Evolutionary conservation across 192 early-diverging fungal genomes (phyloP).

Genomic region (Spizellomyces sp.): DNA sequence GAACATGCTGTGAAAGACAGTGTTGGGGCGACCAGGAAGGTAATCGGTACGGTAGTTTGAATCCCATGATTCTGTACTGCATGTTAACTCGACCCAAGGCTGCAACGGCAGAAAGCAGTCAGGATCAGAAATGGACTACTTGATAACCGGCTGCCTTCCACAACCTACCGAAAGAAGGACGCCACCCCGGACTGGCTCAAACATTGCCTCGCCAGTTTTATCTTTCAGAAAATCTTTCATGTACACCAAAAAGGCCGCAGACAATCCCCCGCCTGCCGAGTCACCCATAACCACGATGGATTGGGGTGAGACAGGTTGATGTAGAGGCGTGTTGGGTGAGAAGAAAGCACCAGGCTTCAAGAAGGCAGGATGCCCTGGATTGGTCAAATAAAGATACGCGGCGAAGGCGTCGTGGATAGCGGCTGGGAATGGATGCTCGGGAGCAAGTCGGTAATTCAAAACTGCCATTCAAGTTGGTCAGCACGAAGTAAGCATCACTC

Average conservation of each 20-base stretch:
- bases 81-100: constrained; percentile 50
- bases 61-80: constrained; percentile 34
- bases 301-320: constrained; percentile 38
- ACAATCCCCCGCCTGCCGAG: constrained; percentile 34
- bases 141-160: no score
- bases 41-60: constrained; percentile 36
- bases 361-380: constrained; percentile 46
- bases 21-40: constrained; percentile 26
- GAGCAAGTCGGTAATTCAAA: constrained; percentile 47
- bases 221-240: not conserved
- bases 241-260: not conserved
- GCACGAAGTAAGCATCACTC: not conserved
- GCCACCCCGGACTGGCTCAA: not conserved
- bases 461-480: constrained; percentile 11
- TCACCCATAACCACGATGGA: constrained; percentile 49
- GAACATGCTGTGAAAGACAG: constrained; percentile 31
- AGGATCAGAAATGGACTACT: no score
- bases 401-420: constrained; percentile 52
- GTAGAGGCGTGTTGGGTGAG: constrained; percentile 2
- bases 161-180: not conserved
- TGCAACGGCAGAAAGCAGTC: no score
- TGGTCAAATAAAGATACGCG: constrained; percentile 45
- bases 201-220: not conserved
- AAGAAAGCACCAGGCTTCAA: constrained; percentile 3
- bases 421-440: constrained; percentile 49